These are phyloP conservation scores for Moesziomyces globuligerus DNA, from an alignment of 1,284 basidiomycete species.

Conservation along the genomic window DNA sequence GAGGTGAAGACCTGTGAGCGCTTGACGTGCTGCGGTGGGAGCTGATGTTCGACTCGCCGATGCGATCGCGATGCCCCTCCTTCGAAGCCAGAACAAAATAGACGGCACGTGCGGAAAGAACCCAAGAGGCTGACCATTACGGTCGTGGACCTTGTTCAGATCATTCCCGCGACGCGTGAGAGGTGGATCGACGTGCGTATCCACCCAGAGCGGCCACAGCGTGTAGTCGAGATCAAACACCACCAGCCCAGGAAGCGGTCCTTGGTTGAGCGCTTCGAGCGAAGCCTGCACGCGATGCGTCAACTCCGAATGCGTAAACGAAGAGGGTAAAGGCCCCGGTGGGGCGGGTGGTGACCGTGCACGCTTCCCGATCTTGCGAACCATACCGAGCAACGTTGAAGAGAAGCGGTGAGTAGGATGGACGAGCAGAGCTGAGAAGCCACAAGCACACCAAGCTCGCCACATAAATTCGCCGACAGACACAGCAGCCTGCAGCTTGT, in stretches of 20 bases:
- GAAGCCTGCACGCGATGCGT: constrained; percentile 5
- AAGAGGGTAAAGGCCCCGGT: constrained; percentile 1
- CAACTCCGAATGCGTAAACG: neutral
- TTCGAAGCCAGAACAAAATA: constrained; percentile 53
- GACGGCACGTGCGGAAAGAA: constrained; percentile 61
- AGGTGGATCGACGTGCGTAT: constrained; percentile 60
- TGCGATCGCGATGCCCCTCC: constrained; percentile 43
- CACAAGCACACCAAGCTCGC: neutral
- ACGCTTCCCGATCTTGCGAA: constrained; percentile 19
- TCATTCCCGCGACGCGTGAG: constrained; percentile 39
- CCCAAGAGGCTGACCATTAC: constrained; percentile 37
- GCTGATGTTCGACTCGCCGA: constrained; percentile 60
- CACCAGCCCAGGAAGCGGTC: constrained; percentile 49
- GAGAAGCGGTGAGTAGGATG: neutral
- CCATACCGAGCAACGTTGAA: constrained; percentile 7
- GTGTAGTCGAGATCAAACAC: constrained; percentile 66
- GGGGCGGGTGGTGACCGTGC: constrained; percentile 2
- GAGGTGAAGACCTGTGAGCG: constrained; percentile 50
- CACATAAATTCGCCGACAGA: too few species aligned
- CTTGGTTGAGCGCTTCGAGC: constrained; percentile 12
- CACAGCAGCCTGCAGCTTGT: too few species aligned
- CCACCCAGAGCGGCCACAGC: constrained; percentile 64
- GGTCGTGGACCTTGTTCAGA: constrained; percentile 58
- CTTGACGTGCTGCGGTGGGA: constrained; percentile 57
- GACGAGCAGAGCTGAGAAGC: neutral